These are phyloP conservation scores for Coemansia sp. DNA, from an alignment of 192 early-diverging fungal genomes.

Conservation along the genomic window DNA sequence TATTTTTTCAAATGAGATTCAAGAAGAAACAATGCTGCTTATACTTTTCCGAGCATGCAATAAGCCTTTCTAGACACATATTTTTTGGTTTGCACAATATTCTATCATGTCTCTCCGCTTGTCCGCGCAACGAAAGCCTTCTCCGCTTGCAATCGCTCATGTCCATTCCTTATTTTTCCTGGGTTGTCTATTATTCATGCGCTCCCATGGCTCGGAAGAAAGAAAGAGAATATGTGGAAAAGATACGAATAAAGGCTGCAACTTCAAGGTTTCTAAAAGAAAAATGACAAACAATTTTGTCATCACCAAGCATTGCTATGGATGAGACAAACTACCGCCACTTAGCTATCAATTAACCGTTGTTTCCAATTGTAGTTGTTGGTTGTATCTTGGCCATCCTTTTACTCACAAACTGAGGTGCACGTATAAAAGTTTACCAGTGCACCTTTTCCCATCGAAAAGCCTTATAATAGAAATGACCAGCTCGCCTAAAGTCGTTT, in stretches of 20 bases:
- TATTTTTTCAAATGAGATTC: not conserved
- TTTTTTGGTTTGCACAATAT: not conserved
- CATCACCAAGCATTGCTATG: not conserved
- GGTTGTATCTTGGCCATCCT: not conserved
- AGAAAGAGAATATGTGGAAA: not conserved
- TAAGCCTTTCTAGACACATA: not conserved
- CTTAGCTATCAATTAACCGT: not conserved
- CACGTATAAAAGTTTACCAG: not conserved
- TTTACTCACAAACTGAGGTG: not conserved
- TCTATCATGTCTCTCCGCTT: not conserved
- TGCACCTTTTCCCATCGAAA: too few species aligned
- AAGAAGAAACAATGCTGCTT: constrained; percentile 2
- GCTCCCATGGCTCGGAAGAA: not conserved
- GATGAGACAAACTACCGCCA: not conserved
- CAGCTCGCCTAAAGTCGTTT: too few species aligned
- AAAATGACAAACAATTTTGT: not conserved
- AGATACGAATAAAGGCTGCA: not conserved
- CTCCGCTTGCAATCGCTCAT: not conserved
- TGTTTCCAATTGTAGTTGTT: not conserved
- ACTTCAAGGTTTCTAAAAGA: not conserved
- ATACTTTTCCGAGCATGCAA: not conserved
- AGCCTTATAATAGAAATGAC: too few species aligned
- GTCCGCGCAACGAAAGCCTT: not conserved
- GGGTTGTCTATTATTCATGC: not conserved
- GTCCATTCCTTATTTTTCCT: too few species aligned